Evolutionary conservation across 805 yeast species (phyloP), one percentile per base, ranked within the genome.

Genomic region (Brettanomyces custersianus): DNA sequence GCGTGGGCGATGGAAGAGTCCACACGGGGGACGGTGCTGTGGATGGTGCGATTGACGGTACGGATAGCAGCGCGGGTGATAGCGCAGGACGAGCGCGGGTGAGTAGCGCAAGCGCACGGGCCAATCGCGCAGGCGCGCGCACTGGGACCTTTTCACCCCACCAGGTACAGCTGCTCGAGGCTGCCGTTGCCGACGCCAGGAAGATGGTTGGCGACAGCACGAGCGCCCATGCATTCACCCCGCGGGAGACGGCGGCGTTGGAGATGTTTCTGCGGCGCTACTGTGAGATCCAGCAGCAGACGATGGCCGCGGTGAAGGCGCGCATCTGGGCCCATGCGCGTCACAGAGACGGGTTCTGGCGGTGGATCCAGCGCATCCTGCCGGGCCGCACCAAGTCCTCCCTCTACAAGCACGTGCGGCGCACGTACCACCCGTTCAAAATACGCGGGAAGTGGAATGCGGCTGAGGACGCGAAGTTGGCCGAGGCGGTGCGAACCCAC

Each of bases 271-370:
- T 88, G 41, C 59, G 63, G 12, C 80, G 79, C 16, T 90, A 83
- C 52, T 76, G 83, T 46, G 66, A 62, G 30, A 68, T 80, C 43
- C 68, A 80, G 49, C 68, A 69, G 21, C 62, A 84, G 55, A 68
- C 77, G 7, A 64, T 86, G 36, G 71, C 71, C 31, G 81, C 80
- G 38, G 71, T 88, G 5, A 82, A 95, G 57, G 77, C 77, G 46
- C 66, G 96, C 31, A 83, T 88, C 16, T 88, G 97, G 97, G 64
- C 86, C 5, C 75, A 77, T 44, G 88, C 80, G 43, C 70, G 95
- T 20, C 77, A 76, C 43, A 86, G 84, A 59, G 96, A 90, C 57
- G 79, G 73, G 45, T 86, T 88, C 50, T 88, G 97, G 97, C 94
- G 83, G 43, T 65, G 73, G 17, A 63, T 90, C 17, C 80, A 87